phyloP scores from a whole-genome alignment of 352 stramenopile genomes.

The Phytophthora sp. region DNA sequence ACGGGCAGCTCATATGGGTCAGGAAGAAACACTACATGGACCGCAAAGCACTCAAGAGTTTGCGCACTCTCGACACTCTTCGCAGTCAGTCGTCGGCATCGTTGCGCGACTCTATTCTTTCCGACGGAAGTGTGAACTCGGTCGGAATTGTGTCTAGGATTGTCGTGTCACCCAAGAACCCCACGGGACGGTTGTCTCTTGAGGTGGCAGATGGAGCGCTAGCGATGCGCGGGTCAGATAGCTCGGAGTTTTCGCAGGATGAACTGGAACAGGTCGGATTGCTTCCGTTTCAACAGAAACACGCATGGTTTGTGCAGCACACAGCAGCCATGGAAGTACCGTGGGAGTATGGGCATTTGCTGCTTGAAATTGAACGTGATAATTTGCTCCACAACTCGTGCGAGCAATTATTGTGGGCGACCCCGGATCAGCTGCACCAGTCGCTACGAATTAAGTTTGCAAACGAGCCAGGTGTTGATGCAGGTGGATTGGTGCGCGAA shows the following conservation, averaged over 20 bases:
- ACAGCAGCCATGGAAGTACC: slow-evolving; percentile 85
- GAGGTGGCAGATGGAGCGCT: slow-evolving; percentile 68
- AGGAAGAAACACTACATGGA: slow-evolving; percentile 80
- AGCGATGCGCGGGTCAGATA: slow-evolving; percentile 64
- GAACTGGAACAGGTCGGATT: slow-evolving; percentile 73
- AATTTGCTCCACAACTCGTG: slow-evolving; percentile 92
- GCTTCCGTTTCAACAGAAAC: slow-evolving; percentile 88
- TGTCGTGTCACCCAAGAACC: slow-evolving; percentile 78
- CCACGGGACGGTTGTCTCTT: slow-evolving; percentile 73
- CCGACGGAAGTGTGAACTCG: slow-evolving; percentile 60
- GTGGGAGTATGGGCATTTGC: slow-evolving; percentile 87
- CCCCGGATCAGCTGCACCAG: slow-evolving; percentile 83
- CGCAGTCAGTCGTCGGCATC: slow-evolving; percentile 66
- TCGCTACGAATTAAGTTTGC: slow-evolving; percentile 91
- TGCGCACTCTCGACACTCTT: slow-evolving; percentile 52
- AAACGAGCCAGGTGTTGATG: slow-evolving; percentile 92
- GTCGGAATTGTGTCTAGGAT: slow-evolving; percentile 80
- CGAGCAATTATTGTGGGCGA: slow-evolving; percentile 86
- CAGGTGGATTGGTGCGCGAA: slow-evolving; percentile 89
- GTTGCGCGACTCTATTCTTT: slow-evolving; percentile 74
- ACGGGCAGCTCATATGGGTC: slow-evolving; percentile 86
- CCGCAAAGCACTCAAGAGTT: slow-evolving; percentile 67
- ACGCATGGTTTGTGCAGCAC: slow-evolving; percentile 89
- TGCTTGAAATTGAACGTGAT: slow-evolving; percentile 87
- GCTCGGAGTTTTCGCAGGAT: slow-evolving; percentile 67